Evolutionary conservation across 164 flowering plant species (phyloP).

Genomic region (Berberis thunbergii): DNA sequence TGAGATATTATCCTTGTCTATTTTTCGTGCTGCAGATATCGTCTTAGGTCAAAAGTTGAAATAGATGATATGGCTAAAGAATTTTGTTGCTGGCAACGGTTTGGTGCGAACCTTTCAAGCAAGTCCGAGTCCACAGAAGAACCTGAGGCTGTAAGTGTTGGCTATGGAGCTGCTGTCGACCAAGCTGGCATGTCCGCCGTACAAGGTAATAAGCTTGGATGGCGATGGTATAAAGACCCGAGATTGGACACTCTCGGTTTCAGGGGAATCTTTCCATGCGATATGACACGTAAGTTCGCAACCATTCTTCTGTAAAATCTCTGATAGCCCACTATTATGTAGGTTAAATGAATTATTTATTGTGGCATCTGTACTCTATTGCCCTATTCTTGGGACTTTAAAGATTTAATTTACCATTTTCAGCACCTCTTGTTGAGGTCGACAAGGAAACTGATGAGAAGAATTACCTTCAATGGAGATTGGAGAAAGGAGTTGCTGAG

Average conservation of each 20-base stretch:
- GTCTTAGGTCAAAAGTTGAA: slow-evolving; percentile 86
- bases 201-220: slow-evolving; percentile 49
- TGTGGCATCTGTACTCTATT: neutral
- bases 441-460: slow-evolving; percentile 72
- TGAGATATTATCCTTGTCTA: neutral
- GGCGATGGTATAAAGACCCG: slow-evolving; percentile 91
- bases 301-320: neutral
- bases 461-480: slow-evolving; percentile 65
- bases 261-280: slow-evolving; percentile 78
- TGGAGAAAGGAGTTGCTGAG: slow-evolving; percentile 91
- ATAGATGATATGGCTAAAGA: slow-evolving; percentile 68
- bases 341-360: neutral
- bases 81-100: slow-evolving; percentile 88
- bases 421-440: slow-evolving; percentile 89
- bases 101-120: slow-evolving; percentile 41
- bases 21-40: slow-evolving; percentile 47
- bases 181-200: slow-evolving; percentile 47
- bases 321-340: neutral
- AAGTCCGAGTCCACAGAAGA: slow-evolving; percentile 44
- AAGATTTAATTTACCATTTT: slow-evolving; percentile 7
- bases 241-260: slow-evolving; percentile 76
- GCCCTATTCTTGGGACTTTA: neutral
- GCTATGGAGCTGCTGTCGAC: slow-evolving; percentile 67
- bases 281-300: slow-evolving; percentile 46
- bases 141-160: slow-evolving; percentile 65